Evolutionary conservation across 2,329 filamentous ascomycete species (phyloP).

Genomic region (Paraphoma chrysanthemicola): DNA sequence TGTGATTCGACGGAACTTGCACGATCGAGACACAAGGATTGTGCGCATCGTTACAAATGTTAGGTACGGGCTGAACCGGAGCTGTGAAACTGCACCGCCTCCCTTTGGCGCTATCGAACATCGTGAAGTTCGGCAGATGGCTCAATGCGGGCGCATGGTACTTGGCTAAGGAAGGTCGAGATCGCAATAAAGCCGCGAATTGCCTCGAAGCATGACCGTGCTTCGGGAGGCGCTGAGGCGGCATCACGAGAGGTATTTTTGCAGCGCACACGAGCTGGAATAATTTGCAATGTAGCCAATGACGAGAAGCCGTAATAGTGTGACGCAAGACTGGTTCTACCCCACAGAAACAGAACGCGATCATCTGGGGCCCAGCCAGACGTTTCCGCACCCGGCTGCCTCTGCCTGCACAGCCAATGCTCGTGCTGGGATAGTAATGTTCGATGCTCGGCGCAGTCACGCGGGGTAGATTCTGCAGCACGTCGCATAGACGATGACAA

Average conservation of each 20-base stretch:
- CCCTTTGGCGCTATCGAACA: constrained; percentile 18
- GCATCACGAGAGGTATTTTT: constrained; percentile 10
- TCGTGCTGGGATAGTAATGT: constrained; percentile 6
- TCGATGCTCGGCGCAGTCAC: constrained; percentile 14
- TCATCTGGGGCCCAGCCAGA: constrained; percentile 3
- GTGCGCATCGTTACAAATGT: constrained; percentile 13
- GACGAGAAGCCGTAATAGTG: constrained; percentile 23
- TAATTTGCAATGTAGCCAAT: constrained; percentile 16
- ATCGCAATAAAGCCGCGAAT: constrained; percentile 13
- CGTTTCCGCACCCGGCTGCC: neutral
- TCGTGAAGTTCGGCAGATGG: constrained; percentile 13
- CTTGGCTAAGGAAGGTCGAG: neutral
- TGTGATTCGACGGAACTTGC: constrained; percentile 16
- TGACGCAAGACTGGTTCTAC: constrained; percentile 22
- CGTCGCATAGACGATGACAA: constrained; percentile 12
- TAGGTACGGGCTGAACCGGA: constrained; percentile 40
- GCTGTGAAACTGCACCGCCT: constrained; percentile 32
- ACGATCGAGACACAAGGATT: constrained; percentile 23
- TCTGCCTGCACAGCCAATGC: constrained; percentile 14
- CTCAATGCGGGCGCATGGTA: neutral
- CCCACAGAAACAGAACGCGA: constrained; percentile 10
- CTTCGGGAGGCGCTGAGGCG: neutral
- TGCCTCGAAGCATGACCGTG: constrained; percentile 12
- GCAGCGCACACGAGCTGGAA: constrained; percentile 7
- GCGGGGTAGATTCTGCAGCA: constrained; percentile 1